Evolutionary conservation across 1,284 basidiomycete species (phyloP).

Genomic region (Neolentinus lepideus): DNA sequence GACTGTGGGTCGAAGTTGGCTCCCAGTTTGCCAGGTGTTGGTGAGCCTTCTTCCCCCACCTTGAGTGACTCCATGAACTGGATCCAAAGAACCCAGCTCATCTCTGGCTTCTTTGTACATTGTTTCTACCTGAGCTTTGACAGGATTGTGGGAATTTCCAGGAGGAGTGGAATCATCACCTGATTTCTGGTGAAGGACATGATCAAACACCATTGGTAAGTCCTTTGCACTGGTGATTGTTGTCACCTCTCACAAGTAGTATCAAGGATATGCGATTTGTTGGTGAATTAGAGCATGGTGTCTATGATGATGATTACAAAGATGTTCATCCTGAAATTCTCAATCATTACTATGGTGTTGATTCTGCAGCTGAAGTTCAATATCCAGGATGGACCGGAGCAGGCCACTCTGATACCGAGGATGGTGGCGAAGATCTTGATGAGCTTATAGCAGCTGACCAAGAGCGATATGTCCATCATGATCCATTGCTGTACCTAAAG

Average conservation of each 20-base stretch:
- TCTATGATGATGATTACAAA: slow-evolving; percentile 8
- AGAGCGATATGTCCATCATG: slow-evolving; percentile 12
- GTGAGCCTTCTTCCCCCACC: slow-evolving; percentile 30
- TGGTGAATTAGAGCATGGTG: slow-evolving; percentile 12
- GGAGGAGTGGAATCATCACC: slow-evolving; percentile 31
- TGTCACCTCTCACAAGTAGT: too few relatives aligned
- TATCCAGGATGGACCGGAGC: slow-evolving; percentile 4
- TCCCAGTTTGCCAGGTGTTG: slow-evolving; percentile 25
- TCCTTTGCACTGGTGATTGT: too few relatives aligned
- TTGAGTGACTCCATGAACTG: slow-evolving; percentile 28
- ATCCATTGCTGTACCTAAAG: slow-evolving; percentile 12
- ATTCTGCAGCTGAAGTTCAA: background rate
- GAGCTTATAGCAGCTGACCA: slow-evolving; percentile 1
- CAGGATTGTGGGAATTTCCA: slow-evolving; percentile 28
- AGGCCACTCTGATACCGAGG: too few relatives aligned
- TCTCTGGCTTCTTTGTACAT: slow-evolving; percentile 34
- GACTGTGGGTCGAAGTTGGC: slow-evolving; percentile 34
- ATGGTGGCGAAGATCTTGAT: slow-evolving; percentile 6
- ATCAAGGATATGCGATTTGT: slow-evolving; percentile 24
- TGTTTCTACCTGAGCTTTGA: slow-evolving; percentile 33
- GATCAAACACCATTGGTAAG: slow-evolving; percentile 21
- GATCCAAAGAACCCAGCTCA: slow-evolving; percentile 22
- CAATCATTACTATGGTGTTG: slow-evolving; percentile 9
- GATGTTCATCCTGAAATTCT: slow-evolving; percentile 9
- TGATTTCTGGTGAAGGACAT: slow-evolving; percentile 20